A percentile compares a stretch with the other conserved stretches of the same genome.
Conservation (phyloP, 805 yeast species). For the Saturnispora quitensis region DNA sequence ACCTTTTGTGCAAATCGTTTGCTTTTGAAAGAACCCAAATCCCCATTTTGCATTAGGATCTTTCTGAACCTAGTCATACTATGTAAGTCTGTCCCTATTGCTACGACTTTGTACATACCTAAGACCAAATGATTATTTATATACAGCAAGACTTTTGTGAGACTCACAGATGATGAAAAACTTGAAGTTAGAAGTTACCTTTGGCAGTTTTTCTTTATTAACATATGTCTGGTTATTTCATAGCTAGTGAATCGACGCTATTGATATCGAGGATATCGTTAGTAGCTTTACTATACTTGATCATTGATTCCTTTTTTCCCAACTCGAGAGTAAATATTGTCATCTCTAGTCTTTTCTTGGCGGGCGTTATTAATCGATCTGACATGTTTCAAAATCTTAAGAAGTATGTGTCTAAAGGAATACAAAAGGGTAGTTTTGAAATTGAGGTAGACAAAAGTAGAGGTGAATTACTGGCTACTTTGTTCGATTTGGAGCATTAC, state of each 20-base stretch:
- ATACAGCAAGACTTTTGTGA: not conserved
- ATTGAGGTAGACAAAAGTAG: conserved; percentile 14
- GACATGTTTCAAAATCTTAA: conserved; percentile 16
- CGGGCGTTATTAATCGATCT: conserved; percentile 22
- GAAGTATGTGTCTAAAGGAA: conserved; percentile 3
- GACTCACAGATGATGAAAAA: not conserved
- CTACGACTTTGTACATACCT: conserved; percentile 28
- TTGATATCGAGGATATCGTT: conserved; percentile 25
- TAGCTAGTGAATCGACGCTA: conserved; percentile 15
- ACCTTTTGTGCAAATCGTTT: conserved; percentile 37
- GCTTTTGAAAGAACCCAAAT: conserved; percentile 25
- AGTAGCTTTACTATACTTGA: conserved; percentile 16
- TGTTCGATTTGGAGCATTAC: conserved; percentile 41
- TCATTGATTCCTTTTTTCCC: conserved; percentile 15
- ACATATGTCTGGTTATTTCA: not conserved
- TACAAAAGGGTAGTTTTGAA: conserved; percentile 1
- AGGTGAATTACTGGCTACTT: conserved; percentile 29
- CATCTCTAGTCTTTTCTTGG: conserved; percentile 22
- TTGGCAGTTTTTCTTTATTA: not conserved
- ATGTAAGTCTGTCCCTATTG: conserved; percentile 53
- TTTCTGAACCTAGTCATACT: conserved; percentile 36
- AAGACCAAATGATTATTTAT: not conserved
- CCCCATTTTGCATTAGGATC: conserved; percentile 31
- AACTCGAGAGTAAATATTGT: conserved; percentile 16
- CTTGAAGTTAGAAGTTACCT: not conserved